Evolutionary conservation across 176 grass and related monocot genomes (phyloP), one percentile per base, ranked within the genome.

Genomic region (Juncus inflexus): DNA sequence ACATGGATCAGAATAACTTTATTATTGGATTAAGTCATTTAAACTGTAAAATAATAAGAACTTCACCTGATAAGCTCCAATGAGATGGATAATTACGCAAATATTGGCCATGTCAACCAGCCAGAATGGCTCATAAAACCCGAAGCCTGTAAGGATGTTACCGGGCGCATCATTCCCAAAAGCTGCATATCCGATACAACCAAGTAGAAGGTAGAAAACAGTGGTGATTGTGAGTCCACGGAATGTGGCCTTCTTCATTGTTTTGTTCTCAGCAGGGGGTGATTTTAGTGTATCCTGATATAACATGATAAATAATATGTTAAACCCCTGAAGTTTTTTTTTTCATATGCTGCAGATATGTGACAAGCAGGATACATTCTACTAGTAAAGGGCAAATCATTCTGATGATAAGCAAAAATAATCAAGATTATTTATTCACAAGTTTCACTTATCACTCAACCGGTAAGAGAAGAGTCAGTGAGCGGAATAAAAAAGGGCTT

Each of bases 91-190:
- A 54, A 99, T 70, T 69, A 99, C 94, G 52, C 94, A 99, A 12
- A 89, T 43, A 64, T 99, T 99, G 62, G 89, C 94, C 43, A 90
- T 53, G 78, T 99, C 94, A 36, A 99, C 94, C 28, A 92, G 94
- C 94, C 94, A 99, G 60, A 82, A 99, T 0, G 94, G 94, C 80
- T 99, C 89, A 4, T 90, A 92, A 80, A 99, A 92, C 4, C 88
- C 94, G 15, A 82, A 79, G 0, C 94, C 94, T 0, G 85, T 92
- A 42, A 99, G 80, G 5, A 99, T 86, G 43, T 99, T 99, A 0
- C 89, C 94, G 0, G 94, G 85, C 0, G 94, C 88, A 57, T 82
- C 80, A 57, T 99, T 58, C 2, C 94, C 94, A 42, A 99, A 99
- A 2, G 94, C 94, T 0, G 85, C 89, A 61, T 99, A 99, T 6